Percentiles rank a stretch among this genome's conserved stretches.
Conservation (phyloP, 768 basidiomycete genomes). For the Piloderma croceum region DNA sequence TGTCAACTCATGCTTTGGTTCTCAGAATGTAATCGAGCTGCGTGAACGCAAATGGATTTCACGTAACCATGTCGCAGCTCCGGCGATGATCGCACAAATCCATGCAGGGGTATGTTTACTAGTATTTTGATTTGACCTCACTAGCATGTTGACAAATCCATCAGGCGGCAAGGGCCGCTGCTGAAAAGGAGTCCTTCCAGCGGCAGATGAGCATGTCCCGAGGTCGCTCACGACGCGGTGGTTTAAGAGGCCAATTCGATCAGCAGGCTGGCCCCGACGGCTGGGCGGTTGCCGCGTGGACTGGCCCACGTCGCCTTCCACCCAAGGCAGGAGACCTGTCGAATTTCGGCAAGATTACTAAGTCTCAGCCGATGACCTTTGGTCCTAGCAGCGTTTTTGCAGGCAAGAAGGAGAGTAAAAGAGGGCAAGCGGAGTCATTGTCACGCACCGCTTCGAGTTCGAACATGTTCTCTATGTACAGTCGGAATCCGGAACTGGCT, state of each 20-base stretch:
- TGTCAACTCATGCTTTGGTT: slow-evolving; percentile 1
- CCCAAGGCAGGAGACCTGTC: slow-evolving; percentile 49
- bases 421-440: slow-evolving; percentile 35
- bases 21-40: slow-evolving; percentile 53
- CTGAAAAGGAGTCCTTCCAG: slow-evolving; percentile 27
- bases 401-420: slow-evolving; percentile 30
- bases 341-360: slow-evolving; percentile 48
- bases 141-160: slow-evolving; percentile 21
- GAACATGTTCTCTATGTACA: slow-evolving; percentile 51
- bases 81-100: slow-evolving; percentile 64
- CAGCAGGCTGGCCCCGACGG: slow-evolving; percentile 41
- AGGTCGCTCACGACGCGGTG: slow-evolving; percentile 52
- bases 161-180: slow-evolving; percentile 54
- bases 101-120: slow-evolving; percentile 67
- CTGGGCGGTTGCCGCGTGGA: slow-evolving; percentile 42
- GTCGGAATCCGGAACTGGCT: slow-evolving; percentile 30
- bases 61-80: slow-evolving; percentile 42
- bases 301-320: slow-evolving; percentile 25
- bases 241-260: slow-evolving; percentile 34
- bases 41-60: slow-evolving; percentile 46
- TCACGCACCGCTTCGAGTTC: slow-evolving; percentile 43
- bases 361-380: slow-evolving; percentile 37
- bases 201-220: slow-evolving; percentile 44
- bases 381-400: slow-evolving; percentile 50
- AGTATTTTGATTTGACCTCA: neutral